A percentile compares a stretch with the other conserved stretches of the same genome.
Conservation (phyloP, 108 stramenopile genomes). For the Mayamaea pseudoterrestris region DNA sequence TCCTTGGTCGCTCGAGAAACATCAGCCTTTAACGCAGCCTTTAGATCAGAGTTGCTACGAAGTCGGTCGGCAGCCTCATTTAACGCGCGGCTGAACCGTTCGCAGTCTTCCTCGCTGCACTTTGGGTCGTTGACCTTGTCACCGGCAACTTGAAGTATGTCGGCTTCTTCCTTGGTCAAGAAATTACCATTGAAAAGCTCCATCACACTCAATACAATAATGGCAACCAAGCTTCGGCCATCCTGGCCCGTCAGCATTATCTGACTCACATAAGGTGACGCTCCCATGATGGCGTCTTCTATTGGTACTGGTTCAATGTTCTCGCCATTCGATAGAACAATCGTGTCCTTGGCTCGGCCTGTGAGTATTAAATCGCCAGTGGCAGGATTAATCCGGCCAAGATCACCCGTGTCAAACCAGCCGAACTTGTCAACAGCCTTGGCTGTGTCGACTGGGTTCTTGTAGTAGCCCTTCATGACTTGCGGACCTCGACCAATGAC, state of each 20-base stretch:
- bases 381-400: slow-evolving; percentile 75
- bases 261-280: slow-evolving; percentile 68
- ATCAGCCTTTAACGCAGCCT: slow-evolving; percentile 26
- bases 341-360: slow-evolving; percentile 86
- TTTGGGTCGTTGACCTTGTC: slow-evolving; percentile 68
- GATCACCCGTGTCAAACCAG: slow-evolving; percentile 88
- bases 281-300: slow-evolving; percentile 74
- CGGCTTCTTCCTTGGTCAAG: slow-evolving; percentile 25
- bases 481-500: slow-evolving; percentile 76
- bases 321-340: slow-evolving; percentile 86
- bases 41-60: slow-evolving; percentile 36
- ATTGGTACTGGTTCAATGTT: slow-evolving; percentile 72
- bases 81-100: slow-evolving; percentile 33
- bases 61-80: slow-evolving; percentile 34
- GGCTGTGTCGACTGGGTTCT: slow-evolving; percentile 68
- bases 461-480: slow-evolving; percentile 87
- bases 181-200: slow-evolving; percentile 56
- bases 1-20: slow-evolving; percentile 39
- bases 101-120: slow-evolving; percentile 50
- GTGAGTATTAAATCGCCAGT: slow-evolving; percentile 84
- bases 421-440: slow-evolving; percentile 68
- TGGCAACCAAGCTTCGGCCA: slow-evolving; percentile 65
- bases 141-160: slow-evolving; percentile 33
- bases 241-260: slow-evolving; percentile 90
- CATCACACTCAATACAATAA: slow-evolving; percentile 63